Conservation (phyloP, 1,284 basidiomycete genomes). For the Trametes pubescens region DNA sequence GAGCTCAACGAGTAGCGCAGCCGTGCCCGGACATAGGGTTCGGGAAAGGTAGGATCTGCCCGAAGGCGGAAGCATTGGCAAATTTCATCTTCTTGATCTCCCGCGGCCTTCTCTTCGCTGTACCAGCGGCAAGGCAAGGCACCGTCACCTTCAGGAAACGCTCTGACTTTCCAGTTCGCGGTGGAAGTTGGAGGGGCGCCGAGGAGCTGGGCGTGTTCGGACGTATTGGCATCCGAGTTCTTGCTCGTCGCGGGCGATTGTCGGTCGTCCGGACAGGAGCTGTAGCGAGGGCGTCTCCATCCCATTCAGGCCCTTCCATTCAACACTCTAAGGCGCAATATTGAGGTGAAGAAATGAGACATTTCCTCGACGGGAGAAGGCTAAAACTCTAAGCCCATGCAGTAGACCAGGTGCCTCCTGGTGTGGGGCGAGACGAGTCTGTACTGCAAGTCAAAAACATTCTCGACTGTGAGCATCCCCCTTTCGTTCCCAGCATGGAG, state of each 20-base stretch:
- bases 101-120: conserved; percentile 10
- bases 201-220: conserved; percentile 10
- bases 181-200: conserved; percentile 12
- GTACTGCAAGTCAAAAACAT: neutral
- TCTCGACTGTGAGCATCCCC: neutral
- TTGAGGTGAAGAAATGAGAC: too few relatives aligned
- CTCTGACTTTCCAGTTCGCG: conserved; percentile 6
- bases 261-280: conserved; percentile 14
- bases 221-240: conserved; percentile 3
- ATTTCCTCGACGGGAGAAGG: neutral
- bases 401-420: neutral
- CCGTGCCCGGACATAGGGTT: neutral
- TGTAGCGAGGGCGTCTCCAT: neutral
- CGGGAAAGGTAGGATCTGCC: conserved; percentile 12
- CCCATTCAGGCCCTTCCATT: neutral
- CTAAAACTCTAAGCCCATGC: conserved; percentile 2
- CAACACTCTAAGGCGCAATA: neutral
- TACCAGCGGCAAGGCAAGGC: conserved; percentile 17
- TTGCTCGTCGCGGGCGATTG: conserved; percentile 18
- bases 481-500: conserved; percentile 25
- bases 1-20: neutral
- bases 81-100: conserved; percentile 25
- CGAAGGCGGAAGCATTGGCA: conserved; percentile 20
- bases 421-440: neutral
- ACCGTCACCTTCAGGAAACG: conserved; percentile 15